These are phyloP conservation scores for Coemansia sp. DNA, from an alignment of 192 early-diverging fungal species.

Conservation along the genomic window DNA sequence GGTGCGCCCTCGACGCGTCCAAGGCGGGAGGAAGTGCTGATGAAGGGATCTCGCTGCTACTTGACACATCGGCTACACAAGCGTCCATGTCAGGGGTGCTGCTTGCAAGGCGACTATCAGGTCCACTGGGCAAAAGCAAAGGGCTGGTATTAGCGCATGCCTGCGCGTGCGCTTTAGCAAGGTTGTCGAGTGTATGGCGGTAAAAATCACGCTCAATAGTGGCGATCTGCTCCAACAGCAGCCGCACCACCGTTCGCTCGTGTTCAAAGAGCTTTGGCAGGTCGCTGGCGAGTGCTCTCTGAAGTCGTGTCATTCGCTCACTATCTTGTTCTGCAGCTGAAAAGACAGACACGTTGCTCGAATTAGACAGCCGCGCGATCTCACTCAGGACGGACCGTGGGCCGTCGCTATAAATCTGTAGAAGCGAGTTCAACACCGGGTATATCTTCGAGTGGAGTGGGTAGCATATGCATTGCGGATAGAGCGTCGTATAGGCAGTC, in stretches of 20 bases:
- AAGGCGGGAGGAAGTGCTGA: background rate
- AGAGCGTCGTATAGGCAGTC: conserved; percentile 22
- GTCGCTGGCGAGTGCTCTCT: conserved; percentile 28
- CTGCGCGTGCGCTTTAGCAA: background rate
- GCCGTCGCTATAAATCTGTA: conserved; percentile 50
- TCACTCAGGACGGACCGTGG: conserved; percentile 45
- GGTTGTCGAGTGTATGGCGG: conserved; percentile 7
- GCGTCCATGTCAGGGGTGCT: background rate
- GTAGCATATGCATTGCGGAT: conserved; percentile 25
- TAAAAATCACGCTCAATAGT: conserved; percentile 43
- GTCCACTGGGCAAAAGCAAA: background rate
- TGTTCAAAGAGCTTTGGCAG: conserved; percentile 52
- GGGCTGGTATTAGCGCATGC: conserved; percentile 5
- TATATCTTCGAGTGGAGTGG: conserved; percentile 36
- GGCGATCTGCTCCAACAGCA: conserved; percentile 28
- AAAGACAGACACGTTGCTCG: conserved; percentile 6
- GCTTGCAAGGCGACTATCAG: background rate
- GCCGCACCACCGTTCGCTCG: conserved; percentile 35
- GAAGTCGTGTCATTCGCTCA: conserved; percentile 16
- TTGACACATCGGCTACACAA: background rate
- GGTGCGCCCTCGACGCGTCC: background rate
- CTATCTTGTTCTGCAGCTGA: conserved; percentile 20
- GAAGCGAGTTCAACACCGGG: conserved; percentile 40
- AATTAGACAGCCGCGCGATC: conserved; percentile 24
- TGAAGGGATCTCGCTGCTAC: too few species aligned